Evolutionary conservation across 2,329 filamentous ascomycete species (phyloP), one percentile per base, ranked within the genome.

Genomic region (Scedosporium minutisporum): DNA sequence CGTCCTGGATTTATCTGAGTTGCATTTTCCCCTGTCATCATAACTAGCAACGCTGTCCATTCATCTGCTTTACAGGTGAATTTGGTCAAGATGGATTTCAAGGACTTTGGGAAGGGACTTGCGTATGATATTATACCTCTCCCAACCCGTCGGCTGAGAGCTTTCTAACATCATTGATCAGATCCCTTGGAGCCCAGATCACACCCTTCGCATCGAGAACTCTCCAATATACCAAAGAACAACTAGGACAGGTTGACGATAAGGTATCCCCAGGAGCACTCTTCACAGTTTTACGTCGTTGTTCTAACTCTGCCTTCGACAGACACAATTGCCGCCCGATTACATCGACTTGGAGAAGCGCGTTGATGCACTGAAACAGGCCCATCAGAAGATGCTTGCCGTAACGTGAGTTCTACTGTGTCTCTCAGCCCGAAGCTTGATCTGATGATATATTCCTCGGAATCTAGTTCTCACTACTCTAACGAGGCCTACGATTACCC

Each of bases 341-440:
- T 99, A 99, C 78, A 90, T 97, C 74, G 93, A 97, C 77, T 89
- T 99, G 65, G 95, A 99, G 85, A 97, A 97, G 85, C 88, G 93
- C 68, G 92, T 97, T 71, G 95, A 99, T 85, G 95, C 95, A 64
- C 82, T 99, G 73, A 97, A 96, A 82, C 87, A 90, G 73, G 95
- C 96, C 64, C 95, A 99, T 77, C 91, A 96, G 80, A 96, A 96
- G 82, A 90, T 99, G 82, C 87, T 99, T 66, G 87, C 91, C 69
- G 95, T 97, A 73, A 99, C 95, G 90, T 96, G 81, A 78, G 60
- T 57, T 25, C 4, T 6, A 10, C n/a, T 14, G 27, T 2, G 23
- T 23, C 4, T 18, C n/a, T 6, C 21, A n/a, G 16, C 4, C 21
- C 25, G 6, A 25, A 60, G 21, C 9, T 61, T 18, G 9, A 27